These are phyloP conservation scores for Malassezia nana DNA, from an alignment of 1,284 basidiomycete genomes.

Conservation along the genomic window DNA sequence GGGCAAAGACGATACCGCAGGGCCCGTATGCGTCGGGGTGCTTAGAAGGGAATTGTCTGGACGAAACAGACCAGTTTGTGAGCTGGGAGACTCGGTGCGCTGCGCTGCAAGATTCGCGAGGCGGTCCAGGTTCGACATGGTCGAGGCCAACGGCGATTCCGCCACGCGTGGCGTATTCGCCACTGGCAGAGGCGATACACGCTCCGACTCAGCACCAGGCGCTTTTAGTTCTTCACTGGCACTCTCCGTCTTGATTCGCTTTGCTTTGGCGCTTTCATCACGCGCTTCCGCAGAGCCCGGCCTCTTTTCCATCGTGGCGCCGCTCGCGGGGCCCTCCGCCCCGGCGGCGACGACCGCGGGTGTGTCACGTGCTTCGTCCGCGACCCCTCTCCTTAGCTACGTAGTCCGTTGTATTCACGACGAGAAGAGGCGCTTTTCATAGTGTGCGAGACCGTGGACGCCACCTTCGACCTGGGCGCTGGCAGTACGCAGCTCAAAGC, in stretches of 20 bases:
- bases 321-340: too few relatives aligned
- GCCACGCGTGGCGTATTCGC: not conserved
- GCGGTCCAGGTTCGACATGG: constrained; percentile 12
- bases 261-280: constrained; percentile 1
- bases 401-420: too few relatives aligned
- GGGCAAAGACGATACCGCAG: not conserved
- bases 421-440: constrained; percentile 58
- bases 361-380: not conserved
- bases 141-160: not conserved
- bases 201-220: not conserved
- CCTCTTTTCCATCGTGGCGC: constrained; percentile 13
- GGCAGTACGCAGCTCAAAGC: constrained; percentile 89
- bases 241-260: constrained; percentile 15
- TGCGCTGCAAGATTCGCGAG: constrained; percentile 14
- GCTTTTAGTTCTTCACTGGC: not conserved
- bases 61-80: not conserved
- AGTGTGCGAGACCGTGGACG: constrained; percentile 63
- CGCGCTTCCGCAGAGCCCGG: not conserved
- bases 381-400: too few relatives aligned
- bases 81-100: not conserved
- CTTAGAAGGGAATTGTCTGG: constrained; percentile 3
- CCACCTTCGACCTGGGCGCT: constrained; percentile 93
- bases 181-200: not conserved
- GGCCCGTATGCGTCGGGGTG: constrained; percentile 5
- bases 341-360: too few relatives aligned